Evolutionary conservation across 805 yeast genomes (phyloP).

Genomic region (Spencermartinsiella europaea): DNA sequence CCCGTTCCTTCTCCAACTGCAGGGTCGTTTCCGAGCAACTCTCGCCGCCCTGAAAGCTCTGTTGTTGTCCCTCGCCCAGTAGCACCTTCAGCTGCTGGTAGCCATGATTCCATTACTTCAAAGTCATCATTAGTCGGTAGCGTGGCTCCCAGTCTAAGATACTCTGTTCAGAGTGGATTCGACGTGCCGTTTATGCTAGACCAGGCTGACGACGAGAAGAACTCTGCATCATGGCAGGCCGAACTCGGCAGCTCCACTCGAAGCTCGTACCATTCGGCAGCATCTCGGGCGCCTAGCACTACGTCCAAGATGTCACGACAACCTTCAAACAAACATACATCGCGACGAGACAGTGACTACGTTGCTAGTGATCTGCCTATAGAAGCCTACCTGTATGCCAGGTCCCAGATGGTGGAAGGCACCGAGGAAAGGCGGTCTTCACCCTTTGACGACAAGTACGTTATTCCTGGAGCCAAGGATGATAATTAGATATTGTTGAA

Average conservation of each 20-base stretch:
- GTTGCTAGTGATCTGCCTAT: slow-evolving; percentile 16
- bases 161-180: slow-evolving; percentile 15
- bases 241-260: not conserved
- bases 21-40: not conserved
- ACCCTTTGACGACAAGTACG: slow-evolving; percentile 21
- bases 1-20: not conserved
- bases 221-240: not conserved
- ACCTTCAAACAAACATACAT: not conserved
- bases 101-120: not conserved
- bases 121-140: not conserved
- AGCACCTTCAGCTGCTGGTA: not conserved
- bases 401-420: slow-evolving; percentile 1
- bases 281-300: not conserved
- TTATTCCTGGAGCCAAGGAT: not conserved
- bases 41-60: not conserved
- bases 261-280: not conserved
- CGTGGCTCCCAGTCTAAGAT: slow-evolving; percentile 7
- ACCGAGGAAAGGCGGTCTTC: slow-evolving; percentile 14
- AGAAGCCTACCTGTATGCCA: slow-evolving; percentile 19
- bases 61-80: not conserved
- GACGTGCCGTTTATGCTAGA: slow-evolving; percentile 16
- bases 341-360: slow-evolving; percentile 16
- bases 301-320: not conserved
- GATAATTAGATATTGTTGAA: too few species aligned
- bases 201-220: not conserved